phyloP scores from a whole-genome alignment of 1,139 yeast species.

The Geotrichum armillariae region DNA sequence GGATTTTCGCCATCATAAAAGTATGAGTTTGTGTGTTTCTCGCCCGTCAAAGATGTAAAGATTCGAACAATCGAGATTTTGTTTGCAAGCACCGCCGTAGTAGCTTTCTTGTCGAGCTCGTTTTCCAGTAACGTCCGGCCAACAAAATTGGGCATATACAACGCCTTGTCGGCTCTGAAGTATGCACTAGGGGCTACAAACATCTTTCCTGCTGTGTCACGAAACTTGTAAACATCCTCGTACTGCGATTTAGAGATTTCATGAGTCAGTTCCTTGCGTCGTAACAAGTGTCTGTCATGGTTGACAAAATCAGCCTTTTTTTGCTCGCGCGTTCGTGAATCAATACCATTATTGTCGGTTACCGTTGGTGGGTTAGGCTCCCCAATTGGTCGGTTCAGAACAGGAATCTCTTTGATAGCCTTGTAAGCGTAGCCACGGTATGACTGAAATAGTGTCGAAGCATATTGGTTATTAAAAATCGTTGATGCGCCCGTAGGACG shows the following conservation, averaged over 20 bases:
- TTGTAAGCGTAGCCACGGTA: constrained; percentile 18
- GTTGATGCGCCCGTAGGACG: neutral
- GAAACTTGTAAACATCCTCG: constrained; percentile 76
- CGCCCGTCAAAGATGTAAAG: constrained; percentile 72
- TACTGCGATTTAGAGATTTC: constrained; percentile 87
- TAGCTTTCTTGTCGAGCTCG: constrained; percentile 40
- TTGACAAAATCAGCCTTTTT: constrained; percentile 49
- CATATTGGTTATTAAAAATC: neutral
- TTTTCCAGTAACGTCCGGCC: constrained; percentile 51
- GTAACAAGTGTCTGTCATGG: constrained; percentile 42
- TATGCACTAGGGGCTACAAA: constrained; percentile 77
- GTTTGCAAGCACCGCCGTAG: constrained; percentile 49
- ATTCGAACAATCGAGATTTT: constrained; percentile 65
- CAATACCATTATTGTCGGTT: constrained; percentile 41
- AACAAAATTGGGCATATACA: constrained; percentile 80
- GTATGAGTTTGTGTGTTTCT: constrained; percentile 62
- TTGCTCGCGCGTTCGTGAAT: constrained; percentile 40
- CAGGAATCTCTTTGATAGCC: constrained; percentile 34
- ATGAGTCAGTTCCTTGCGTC: constrained; percentile 36
- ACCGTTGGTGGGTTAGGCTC: constrained; percentile 41
- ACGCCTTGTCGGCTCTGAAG: constrained; percentile 71
- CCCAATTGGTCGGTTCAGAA: constrained; percentile 50
- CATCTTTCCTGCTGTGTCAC: constrained; percentile 80
- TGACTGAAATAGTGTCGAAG: neutral
- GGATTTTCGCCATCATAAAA: constrained; percentile 45